Base-by-base conservation (phyloP, 352 stramenopile genomes). In the Globisporangium uncinulatum region DNA sequence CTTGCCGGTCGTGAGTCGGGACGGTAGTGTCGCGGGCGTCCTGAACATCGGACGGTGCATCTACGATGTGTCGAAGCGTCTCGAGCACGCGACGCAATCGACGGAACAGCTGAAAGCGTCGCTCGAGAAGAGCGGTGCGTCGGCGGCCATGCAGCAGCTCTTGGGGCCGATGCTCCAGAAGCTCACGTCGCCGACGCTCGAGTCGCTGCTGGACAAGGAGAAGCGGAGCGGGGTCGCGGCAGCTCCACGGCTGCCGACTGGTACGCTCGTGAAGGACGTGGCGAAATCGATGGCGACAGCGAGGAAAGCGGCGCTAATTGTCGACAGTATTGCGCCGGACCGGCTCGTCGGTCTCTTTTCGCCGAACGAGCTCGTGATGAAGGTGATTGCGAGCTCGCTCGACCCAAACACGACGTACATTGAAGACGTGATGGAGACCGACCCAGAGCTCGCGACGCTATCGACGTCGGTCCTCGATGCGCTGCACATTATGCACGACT, bases 41-140 rank as follows among this genome's bases (percentile, higher is more conserved):
- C 70, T 99, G 32, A 98, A 99, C 74, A 99, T 99, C 74, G 96
- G 95, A 15, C 98, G 98, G 61, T 99, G 97, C 60, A 85, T 99
- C 52, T 98, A 99, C 73, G 97, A 99, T 63, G 96, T 98, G 0
- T 99, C 98, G 3, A 92, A 91, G 64, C 97, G 97, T 7, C 79
- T 99, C 4, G 97, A 99, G 62, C 88, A 93, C 51, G 86, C 83
- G 6, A 92, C 75, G 34, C 67, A 87, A 51, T 94, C 86, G 1
- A 93, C 79, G 3, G 82, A 96, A 48, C 78, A 93, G 59, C 63
- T 96, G 14, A 91, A 94, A 64, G 77, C 83, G 20, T 91, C 81
- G 0, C 62, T 94, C 14, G 81, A 93, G 51, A 87, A 87, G 57
- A 86, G 76, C 24, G 79, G 78, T 13, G 74, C 73, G 31, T 88